phyloP scores from a whole-genome alignment of 345 rosid species.

The Adansonia digitata region DNA sequence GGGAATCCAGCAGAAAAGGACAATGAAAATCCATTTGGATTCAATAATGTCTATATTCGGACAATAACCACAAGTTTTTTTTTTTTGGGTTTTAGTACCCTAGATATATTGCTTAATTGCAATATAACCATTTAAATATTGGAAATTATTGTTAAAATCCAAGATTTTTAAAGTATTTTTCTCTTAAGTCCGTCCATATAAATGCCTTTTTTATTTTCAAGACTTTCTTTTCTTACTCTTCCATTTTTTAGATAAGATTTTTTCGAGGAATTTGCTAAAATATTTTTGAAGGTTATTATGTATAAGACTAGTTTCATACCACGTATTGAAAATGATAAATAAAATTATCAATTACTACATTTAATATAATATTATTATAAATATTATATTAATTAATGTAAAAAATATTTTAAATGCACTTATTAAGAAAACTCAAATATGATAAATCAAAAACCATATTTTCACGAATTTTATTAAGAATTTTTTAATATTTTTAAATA shows the following conservation, averaged over 20 bases:
- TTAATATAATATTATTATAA: too few species aligned
- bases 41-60: too few species aligned
- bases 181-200: not conserved
- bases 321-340: not conserved
- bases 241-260: too few species aligned
- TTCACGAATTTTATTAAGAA: not conserved
- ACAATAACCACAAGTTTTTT: too few species aligned
- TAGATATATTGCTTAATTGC: not conserved
- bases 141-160: not conserved
- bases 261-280: too few species aligned
- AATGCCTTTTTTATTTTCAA: not conserved
- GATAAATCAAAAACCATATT: too few species aligned
- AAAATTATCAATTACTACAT: too few species aligned
- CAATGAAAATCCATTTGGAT: not conserved
- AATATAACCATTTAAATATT: not conserved
- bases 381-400: too few species aligned
- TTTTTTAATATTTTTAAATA: not conserved
- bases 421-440: not conserved
- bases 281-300: not conserved
- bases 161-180: not conserved
- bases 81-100: not conserved
- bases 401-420: not conserved
- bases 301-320: not conserved
- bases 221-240: too few species aligned
- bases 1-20: not conserved